Conservation (phyloP, 768 basidiomycete species). For the Rhodotorula diobovata region DNA sequence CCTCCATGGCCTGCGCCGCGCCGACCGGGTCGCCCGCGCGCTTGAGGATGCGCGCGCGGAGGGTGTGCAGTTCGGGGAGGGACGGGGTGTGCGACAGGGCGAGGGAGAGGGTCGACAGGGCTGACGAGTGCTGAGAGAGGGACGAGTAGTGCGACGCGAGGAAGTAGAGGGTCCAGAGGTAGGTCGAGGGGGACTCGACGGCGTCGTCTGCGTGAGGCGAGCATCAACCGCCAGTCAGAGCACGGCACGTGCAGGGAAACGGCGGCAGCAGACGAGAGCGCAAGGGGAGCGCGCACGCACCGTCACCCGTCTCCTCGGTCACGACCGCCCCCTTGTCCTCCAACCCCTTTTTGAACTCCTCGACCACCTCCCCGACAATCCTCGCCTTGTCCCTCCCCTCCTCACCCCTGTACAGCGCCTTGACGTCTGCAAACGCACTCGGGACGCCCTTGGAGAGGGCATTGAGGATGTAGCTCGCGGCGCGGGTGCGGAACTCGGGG, state of each 20-base stretch:
- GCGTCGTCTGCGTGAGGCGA: slow-evolving; percentile 27
- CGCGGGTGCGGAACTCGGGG: slow-evolving; percentile 58
- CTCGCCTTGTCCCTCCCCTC: slow-evolving; percentile 60
- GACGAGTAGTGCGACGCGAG: slow-evolving; percentile 66
- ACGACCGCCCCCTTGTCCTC: slow-evolving; percentile 39
- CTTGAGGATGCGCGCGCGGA: slow-evolving; percentile 77
- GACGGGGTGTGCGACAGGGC: slow-evolving; percentile 86
- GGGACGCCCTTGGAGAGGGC: slow-evolving; percentile 81
- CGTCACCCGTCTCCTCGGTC: slow-evolving; percentile 9
- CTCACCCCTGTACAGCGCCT: slow-evolving; percentile 64
- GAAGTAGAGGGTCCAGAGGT: slow-evolving; percentile 94
- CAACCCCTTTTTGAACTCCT: slow-evolving; percentile 44
- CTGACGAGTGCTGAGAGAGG: slow-evolving; percentile 36
- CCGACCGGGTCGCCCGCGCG: slow-evolving; percentile 72
- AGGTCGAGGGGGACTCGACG: slow-evolving; percentile 66
- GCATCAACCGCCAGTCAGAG: neutral
- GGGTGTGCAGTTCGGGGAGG: slow-evolving; percentile 79
- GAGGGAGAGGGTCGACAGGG: slow-evolving; percentile 60
- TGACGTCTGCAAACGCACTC: slow-evolving; percentile 86
- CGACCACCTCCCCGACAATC: slow-evolving; percentile 65
- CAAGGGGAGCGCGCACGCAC: neutral
- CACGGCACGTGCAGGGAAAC: neutral
- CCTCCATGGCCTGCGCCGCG: slow-evolving; percentile 71
- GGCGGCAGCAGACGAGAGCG: neutral
- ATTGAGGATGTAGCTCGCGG: slow-evolving; percentile 62